These are phyloP conservation scores for Nicotiana noctiflora DNA, from an alignment of 257 asterid species.

Conservation along the genomic window DNA sequence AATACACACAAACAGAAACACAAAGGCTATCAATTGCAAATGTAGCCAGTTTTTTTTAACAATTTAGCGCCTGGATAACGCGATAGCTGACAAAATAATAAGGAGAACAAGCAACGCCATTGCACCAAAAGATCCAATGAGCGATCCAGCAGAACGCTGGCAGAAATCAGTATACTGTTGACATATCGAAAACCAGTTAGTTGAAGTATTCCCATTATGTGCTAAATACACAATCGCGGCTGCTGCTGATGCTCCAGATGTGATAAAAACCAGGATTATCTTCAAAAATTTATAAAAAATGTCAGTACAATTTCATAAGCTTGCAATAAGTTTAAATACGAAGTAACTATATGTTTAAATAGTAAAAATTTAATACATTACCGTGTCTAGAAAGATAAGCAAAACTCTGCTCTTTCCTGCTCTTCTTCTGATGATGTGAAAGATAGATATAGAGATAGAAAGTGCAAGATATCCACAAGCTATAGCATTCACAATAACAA, in stretches of 20 bases:
- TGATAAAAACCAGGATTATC: conserved; percentile 47
- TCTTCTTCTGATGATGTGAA: conserved; percentile 45
- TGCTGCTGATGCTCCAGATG: conserved; percentile 70
- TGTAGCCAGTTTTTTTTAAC: neutral
- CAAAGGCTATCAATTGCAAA: neutral
- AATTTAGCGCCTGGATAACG: conserved; percentile 32
- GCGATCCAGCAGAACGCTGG: conserved; percentile 48
- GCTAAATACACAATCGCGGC: conserved; percentile 75
- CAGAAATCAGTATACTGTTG: conserved; percentile 61
- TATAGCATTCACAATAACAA: conserved; percentile 49
- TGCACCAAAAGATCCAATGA: conserved; percentile 66
- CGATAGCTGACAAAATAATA: conserved; percentile 44
- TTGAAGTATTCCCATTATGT: conserved; percentile 66
- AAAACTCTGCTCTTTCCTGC: conserved; percentile 54
- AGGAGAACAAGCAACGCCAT: conserved; percentile 33
- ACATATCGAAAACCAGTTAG: conserved; percentile 70
- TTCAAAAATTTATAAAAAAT: conserved; percentile 5
- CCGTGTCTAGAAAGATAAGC: conserved; percentile 55
- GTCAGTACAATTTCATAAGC: neutral
- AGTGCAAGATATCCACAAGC: conserved; percentile 61
- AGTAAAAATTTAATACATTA: neutral
- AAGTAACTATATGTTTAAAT: too few species aligned
- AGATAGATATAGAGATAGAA: conserved; percentile 53
- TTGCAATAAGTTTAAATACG: neutral
- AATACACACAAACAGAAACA: neutral